Conservation (phyloP, 352 stramenopile species). For the Globisporangium spinosum region DNA sequence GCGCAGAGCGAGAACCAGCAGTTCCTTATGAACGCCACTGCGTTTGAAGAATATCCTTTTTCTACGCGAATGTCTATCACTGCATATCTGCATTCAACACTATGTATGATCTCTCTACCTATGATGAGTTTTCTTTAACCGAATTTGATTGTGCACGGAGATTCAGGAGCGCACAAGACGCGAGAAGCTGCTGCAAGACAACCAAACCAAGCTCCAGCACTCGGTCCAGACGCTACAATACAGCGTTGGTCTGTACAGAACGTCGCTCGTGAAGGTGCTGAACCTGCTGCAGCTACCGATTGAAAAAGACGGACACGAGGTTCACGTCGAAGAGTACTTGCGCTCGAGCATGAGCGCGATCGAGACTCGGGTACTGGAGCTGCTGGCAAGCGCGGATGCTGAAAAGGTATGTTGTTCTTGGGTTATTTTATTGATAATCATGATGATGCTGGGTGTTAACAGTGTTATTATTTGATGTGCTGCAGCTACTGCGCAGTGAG, state of each 20-base stretch:
- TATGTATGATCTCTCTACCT: neutral
- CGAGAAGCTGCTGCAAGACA: constrained; percentile 61
- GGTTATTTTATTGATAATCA: neutral
- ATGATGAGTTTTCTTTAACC: constrained; percentile 42
- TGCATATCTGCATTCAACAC: constrained; percentile 14
- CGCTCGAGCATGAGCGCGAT: constrained; percentile 43
- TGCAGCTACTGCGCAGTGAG: constrained; percentile 48
- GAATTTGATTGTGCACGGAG: constrained; percentile 50
- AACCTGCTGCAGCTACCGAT: constrained; percentile 47
- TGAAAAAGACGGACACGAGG: constrained; percentile 23
- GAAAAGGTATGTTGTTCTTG: constrained; percentile 37
- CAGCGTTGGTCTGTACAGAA: constrained; percentile 49
- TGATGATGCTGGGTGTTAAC: neutral
- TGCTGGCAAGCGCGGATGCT: constrained; percentile 54
- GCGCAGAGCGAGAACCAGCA: constrained; percentile 77
- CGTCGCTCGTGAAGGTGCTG: constrained; percentile 51
- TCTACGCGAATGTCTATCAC: constrained; percentile 17
- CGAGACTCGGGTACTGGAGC: constrained; percentile 50
- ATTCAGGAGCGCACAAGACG: constrained; percentile 73
- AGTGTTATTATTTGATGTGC: neutral
- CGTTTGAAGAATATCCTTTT: constrained; percentile 85
- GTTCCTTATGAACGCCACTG: constrained; percentile 73
- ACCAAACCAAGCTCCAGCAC: constrained; percentile 60
- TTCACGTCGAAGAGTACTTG: constrained; percentile 41
- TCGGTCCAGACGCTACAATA: constrained; percentile 53